phyloP scores from a whole-genome alignment of 495 filamentous ascomycete genomes.

The Penicillium nucicola region DNA sequence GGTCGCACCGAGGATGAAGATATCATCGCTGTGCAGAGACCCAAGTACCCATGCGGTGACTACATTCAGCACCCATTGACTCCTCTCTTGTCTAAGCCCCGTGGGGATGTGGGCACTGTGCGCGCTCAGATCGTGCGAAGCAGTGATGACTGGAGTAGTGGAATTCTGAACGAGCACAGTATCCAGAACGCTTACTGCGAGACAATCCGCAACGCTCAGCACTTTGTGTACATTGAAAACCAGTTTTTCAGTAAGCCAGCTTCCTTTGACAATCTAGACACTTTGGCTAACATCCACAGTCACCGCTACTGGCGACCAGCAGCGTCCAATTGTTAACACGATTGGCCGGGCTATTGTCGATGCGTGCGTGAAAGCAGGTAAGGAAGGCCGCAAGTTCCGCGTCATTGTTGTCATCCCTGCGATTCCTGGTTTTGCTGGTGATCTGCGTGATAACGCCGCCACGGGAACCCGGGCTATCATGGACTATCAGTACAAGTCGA shows the following conservation, averaged over 20 bases:
- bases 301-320: conserved; percentile 85
- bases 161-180: conserved; percentile 81
- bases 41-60: conserved; percentile 79
- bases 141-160: conserved; percentile 92
- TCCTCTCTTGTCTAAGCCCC: conserved; percentile 52
- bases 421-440: conserved; percentile 91
- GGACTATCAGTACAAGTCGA: conserved; percentile 98
- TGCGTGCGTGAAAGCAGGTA: conserved; percentile 74
- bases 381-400: conserved; percentile 84
- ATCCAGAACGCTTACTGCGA: conserved; percentile 92
- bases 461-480: conserved; percentile 90
- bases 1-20: conserved; percentile 82
- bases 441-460: conserved; percentile 77
- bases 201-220: conserved; percentile 76
- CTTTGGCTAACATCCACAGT: conserved; percentile 40
- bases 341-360: conserved; percentile 88
- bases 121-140: conserved; percentile 82
- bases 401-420: conserved; percentile 88
- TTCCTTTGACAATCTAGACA: background rate
- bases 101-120: conserved; percentile 64
- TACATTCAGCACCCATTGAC: conserved; percentile 79
- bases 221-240: conserved; percentile 96
- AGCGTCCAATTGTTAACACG: conserved; percentile 80
- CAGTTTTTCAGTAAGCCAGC: conserved; percentile 76
- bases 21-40: conserved; percentile 80